Percentiles rank a stretch among this genome's conserved stretches.
These are phyloP conservation scores for Euphorbia celastroides DNA, from an alignment of 441 rosid genomes.

Conservation along the genomic window DNA sequence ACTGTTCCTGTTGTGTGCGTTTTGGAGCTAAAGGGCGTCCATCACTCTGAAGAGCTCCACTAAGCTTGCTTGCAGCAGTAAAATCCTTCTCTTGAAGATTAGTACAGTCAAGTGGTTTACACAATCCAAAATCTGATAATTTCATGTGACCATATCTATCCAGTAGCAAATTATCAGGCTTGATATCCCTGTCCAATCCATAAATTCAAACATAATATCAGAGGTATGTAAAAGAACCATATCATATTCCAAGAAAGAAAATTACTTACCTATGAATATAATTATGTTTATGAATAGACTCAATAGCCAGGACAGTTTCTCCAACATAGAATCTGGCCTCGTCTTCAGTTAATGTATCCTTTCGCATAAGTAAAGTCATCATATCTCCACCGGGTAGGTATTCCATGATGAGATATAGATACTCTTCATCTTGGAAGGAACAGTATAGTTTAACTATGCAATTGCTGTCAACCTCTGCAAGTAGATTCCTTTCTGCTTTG, in stretches of 20 bases:
- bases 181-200: conserved; percentile 95
- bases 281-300: conserved; percentile 92
- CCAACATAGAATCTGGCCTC: conserved; percentile 94
- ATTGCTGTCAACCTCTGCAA: conserved; percentile 96
- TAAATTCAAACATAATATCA: conserved; percentile 1
- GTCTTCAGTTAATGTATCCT: conserved; percentile 84
- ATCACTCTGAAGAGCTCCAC: conserved; percentile 91
- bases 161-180: conserved; percentile 90
- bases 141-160: conserved; percentile 94
- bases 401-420: conserved; percentile 88
- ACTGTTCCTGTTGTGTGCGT: conserved; percentile 88
- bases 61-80: conserved; percentile 47
- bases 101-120: conserved; percentile 91
- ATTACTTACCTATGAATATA: conserved; percentile 78
- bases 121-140: conserved; percentile 88
- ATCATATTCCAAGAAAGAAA: conserved; percentile 1
- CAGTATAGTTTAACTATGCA: conserved; percentile 93
- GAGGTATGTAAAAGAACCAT: conserved; percentile 1
- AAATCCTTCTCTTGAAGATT: conserved; percentile 91
- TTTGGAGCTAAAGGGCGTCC: conserved; percentile 82
- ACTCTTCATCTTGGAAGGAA: conserved; percentile 95
- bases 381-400: conserved; percentile 98
- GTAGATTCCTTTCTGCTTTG: conserved; percentile 93
- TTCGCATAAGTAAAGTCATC: conserved; percentile 97
- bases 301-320: conserved; percentile 90